Evolutionary conservation across 306 rosid genomes (phyloP).

Genomic region (Pueraria montana): DNA sequence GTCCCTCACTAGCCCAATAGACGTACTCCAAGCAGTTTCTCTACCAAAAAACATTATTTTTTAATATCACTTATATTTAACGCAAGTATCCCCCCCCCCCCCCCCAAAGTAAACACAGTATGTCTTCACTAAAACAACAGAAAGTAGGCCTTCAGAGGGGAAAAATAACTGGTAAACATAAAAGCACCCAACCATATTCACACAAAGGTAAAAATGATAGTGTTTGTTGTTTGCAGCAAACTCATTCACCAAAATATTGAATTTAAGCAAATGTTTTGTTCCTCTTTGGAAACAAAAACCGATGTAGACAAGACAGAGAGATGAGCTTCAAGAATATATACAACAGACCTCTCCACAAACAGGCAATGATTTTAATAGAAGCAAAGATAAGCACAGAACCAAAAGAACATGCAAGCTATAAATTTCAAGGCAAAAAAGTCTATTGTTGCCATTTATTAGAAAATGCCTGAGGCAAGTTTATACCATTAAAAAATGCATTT

Average conservation of each 20-base stretch:
- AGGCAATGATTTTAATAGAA: not conserved
- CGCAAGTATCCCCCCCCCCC: too few relatives aligned
- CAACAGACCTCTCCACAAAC: not conserved
- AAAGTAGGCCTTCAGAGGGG: not conserved
- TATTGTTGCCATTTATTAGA: slow-evolving; percentile 53
- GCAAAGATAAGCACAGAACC: not conserved
- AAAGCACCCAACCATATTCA: not conserved
- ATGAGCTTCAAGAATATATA: not conserved
- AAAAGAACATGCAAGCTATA: not conserved
- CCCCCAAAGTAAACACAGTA: too few relatives aligned
- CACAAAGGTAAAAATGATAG: not conserved
- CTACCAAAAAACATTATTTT: not conserved
- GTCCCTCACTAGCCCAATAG: not conserved
- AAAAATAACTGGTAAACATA: not conserved
- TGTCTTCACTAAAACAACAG: not conserved
- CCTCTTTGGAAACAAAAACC: not conserved
- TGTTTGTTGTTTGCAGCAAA: not conserved
- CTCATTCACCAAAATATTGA: not conserved
- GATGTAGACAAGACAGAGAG: not conserved
- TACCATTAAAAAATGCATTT: slow-evolving; percentile 43
- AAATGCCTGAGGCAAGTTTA: slow-evolving; percentile 35
- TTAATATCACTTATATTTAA: not conserved
- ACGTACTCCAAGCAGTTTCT: not conserved
- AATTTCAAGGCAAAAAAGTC: slow-evolving; percentile 40
- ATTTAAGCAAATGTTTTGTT: not conserved